These are phyloP conservation scores for Athelia psychrophila DNA, from an alignment of 1,284 basidiomycete genomes.

Conservation along the genomic window DNA sequence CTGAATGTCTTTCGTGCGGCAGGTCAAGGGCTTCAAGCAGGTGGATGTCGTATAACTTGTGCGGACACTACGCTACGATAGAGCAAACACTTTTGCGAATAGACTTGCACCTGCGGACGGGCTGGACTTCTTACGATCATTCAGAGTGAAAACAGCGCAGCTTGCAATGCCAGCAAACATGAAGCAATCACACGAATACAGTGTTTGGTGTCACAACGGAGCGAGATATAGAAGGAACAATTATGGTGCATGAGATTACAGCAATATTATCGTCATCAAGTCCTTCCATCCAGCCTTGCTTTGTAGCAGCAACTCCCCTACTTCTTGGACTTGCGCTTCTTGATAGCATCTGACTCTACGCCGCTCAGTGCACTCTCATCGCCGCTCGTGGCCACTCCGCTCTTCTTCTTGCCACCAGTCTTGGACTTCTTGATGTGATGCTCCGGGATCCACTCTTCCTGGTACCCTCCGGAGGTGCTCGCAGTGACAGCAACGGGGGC, in stretches of 20 bases:
- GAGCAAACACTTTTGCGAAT: neutral
- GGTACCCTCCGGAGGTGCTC: conserved; percentile 71
- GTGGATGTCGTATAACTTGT: conserved; percentile 33
- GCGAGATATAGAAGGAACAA: too few relatives aligned
- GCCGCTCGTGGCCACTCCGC: conserved; percentile 50
- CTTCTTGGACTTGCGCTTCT: conserved; percentile 59
- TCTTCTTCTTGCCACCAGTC: conserved; percentile 41
- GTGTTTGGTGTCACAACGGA: too few relatives aligned
- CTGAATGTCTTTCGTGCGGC: neutral
- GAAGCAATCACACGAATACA: too few relatives aligned
- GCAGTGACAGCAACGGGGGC: conserved; percentile 64
- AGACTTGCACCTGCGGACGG: conserved; percentile 4
- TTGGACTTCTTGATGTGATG: conserved; percentile 78
- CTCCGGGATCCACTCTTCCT: conserved; percentile 92
- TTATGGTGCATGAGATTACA: too few relatives aligned
- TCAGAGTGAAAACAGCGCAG: neutral
- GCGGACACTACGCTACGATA: conserved; percentile 1
- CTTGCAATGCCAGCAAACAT: too few relatives aligned
- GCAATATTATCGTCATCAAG: too few relatives aligned
- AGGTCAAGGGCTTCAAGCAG: conserved; percentile 38
- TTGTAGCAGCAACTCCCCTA: conserved; percentile 19
- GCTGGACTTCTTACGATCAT: neutral
- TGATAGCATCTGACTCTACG: conserved; percentile 52
- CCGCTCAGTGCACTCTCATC: conserved; percentile 61
- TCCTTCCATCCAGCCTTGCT: too few relatives aligned